These are phyloP conservation scores for Harringtonia aguacate DNA, from an alignment of 2,329 filamentous ascomycete species.

Conservation along the genomic window DNA sequence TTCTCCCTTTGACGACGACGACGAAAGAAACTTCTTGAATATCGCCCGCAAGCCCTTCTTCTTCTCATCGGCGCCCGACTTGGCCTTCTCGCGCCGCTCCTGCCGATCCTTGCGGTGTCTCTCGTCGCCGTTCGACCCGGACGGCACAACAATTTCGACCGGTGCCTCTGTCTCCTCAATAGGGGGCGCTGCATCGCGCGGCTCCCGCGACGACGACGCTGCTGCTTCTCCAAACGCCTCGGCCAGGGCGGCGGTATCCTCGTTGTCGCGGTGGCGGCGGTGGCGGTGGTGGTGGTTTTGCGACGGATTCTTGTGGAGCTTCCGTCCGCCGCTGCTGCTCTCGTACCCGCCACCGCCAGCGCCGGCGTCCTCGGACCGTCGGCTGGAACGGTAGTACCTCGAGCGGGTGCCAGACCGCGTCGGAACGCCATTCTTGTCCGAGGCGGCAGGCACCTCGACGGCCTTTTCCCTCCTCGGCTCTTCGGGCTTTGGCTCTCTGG, in stretches of 20 bases:
- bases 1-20: no score
- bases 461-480: no score
- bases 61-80: conserved; percentile 7
- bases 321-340: background rate
- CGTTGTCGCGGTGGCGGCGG: background rate
- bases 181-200: no score
- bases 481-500: no score
- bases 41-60: conserved; percentile 10
- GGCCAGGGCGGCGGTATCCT: background rate
- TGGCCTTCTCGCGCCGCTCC: conserved; percentile 11
- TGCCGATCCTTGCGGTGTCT: conserved; percentile 13
- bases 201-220: background rate
- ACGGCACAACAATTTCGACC: background rate
- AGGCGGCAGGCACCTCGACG: no score
- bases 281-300: background rate
- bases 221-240: background rate
- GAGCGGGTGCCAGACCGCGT: conserved; percentile 14
- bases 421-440: conserved; percentile 2
- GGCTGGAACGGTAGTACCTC: conserved; percentile 10
- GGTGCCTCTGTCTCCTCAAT: background rate
- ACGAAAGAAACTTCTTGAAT: conserved; percentile 9
- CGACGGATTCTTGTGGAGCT: background rate
- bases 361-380: conserved; percentile 9
- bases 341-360: background rate
- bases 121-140: conserved; percentile 7